A percentile compares a stretch with the other conserved stretches of the same genome.
Conservation (phyloP, 2,329 filamentous ascomycete species). For the Talaromyces piceae region DNA sequence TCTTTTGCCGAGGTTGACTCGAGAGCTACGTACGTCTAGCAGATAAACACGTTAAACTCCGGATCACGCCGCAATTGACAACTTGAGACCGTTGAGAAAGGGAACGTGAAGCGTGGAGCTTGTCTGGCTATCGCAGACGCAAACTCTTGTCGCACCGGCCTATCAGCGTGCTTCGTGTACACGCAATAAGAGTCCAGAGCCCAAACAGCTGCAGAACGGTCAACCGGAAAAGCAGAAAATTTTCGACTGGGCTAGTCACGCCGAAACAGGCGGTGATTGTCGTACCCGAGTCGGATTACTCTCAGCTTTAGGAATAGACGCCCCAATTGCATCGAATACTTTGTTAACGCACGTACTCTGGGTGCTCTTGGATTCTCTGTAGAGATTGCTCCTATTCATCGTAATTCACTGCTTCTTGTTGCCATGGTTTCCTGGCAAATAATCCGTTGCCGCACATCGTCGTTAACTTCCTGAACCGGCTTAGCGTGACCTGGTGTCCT, state of each 20-base stretch:
- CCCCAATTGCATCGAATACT: no score
- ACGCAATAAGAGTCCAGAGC: no score
- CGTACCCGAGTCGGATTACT: no score
- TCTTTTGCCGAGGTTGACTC: background rate
- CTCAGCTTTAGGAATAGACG: no score
- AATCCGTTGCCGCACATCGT: background rate
- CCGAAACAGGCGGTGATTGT: background rate
- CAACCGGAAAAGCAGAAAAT: background rate
- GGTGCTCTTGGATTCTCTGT: no score
- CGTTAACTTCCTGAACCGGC: background rate
- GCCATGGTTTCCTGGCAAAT: background rate
- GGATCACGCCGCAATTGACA: background rate
- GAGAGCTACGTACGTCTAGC: no score
- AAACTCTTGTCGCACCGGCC: background rate
- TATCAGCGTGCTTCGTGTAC: conserved; percentile 13
- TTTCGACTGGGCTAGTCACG: background rate
- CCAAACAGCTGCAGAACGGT: background rate
- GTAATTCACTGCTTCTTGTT: background rate
- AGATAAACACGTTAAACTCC: no score
- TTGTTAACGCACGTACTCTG: no score
- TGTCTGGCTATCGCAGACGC: no score
- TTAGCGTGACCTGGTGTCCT: background rate
- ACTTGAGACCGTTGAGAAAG: no score
- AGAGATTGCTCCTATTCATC: background rate
- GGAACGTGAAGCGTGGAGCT: no score